These are phyloP conservation scores for Colletotrichum nymphaeae DNA, from an alignment of 2,329 filamentous ascomycete genomes.

Conservation along the genomic window DNA sequence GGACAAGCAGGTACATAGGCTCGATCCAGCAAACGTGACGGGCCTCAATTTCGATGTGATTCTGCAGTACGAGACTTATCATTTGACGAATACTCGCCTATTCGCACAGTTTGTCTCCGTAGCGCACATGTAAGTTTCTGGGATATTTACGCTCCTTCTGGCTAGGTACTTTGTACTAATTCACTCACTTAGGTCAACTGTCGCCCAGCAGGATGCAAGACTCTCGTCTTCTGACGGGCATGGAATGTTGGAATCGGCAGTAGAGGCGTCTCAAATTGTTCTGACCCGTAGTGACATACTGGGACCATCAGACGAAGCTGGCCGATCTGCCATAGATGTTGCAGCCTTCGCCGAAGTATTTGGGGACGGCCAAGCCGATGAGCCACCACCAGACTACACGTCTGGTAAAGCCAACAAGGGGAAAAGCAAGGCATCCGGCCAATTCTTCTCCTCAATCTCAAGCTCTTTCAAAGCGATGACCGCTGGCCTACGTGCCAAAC, in stretches of 20 bases:
- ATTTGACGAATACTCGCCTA: slow-evolving; percentile 41
- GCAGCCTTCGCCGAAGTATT: not conserved
- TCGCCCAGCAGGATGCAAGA: slow-evolving; percentile 17
- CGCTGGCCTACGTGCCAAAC: slow-evolving; percentile 45
- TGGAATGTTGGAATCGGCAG: slow-evolving; percentile 18
- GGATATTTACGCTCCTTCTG: too few relatives aligned
- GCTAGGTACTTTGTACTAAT: not conserved
- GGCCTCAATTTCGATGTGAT: slow-evolving; percentile 42
- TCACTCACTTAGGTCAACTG: slow-evolving; percentile 10
- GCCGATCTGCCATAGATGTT: not conserved
- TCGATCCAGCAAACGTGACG: slow-evolving; percentile 41
- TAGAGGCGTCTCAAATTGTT: slow-evolving; percentile 27
- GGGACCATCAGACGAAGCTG: not conserved
- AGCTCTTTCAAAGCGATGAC: slow-evolving; percentile 50
- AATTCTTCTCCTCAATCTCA: slow-evolving; percentile 44
- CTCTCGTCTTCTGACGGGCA: slow-evolving; percentile 27
- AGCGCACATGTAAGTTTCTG: slow-evolving; percentile 23
- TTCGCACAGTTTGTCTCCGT: slow-evolving; percentile 35
- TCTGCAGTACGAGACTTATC: slow-evolving; percentile 38
- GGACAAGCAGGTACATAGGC: slow-evolving; percentile 48
- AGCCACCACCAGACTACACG: not conserved
- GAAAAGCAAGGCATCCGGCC: slow-evolving; percentile 29
- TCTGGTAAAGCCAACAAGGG: slow-evolving; percentile 17
- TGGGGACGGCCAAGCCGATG: not conserved
- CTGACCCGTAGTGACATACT: slow-evolving; percentile 12